phyloP scores from a whole-genome alignment of 2,329 filamentous ascomycete species.

The Penicillium verrucosum region DNA sequence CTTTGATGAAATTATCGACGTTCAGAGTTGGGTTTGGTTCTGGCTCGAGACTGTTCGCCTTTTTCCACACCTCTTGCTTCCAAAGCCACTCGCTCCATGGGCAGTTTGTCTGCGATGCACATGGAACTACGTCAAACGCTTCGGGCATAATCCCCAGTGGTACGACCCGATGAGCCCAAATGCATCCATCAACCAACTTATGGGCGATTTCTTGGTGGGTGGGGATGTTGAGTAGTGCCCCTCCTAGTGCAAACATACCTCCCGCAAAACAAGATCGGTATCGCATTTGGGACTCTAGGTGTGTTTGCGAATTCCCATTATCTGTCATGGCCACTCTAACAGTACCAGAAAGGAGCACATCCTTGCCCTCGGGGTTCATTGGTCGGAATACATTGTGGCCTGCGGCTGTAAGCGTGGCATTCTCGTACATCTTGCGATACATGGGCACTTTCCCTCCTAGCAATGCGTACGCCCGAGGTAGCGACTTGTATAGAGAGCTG shows the following conservation, averaged over 20 bases:
- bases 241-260: conserved; percentile 55
- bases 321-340: conserved; percentile 30
- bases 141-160: conserved; percentile 56
- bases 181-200: conserved; percentile 54
- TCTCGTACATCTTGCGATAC: conserved; percentile 58
- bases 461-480: conserved; percentile 51
- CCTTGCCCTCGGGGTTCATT: conserved; percentile 45
- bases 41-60: conserved; percentile 3
- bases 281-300: conserved; percentile 42
- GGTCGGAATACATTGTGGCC: conserved; percentile 50
- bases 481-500: conserved; percentile 58
- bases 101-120: conserved; percentile 36
- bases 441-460: conserved; percentile 41
- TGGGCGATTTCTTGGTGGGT: conserved; percentile 50
- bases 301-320: conserved; percentile 10
- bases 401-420: conserved; percentile 41
- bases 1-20: conserved; percentile 11
- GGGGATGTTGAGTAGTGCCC: conserved; percentile 50
- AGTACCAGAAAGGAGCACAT: conserved; percentile 48
- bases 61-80: conserved; percentile 28
- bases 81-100: conserved; percentile 41
- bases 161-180: conserved; percentile 53
- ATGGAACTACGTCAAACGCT: conserved; percentile 43
- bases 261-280: conserved; percentile 55
- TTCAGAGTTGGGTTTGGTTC: conserved; percentile 4